Percentiles rank a stretch among this genome's conserved stretches.
phyloP scores from a whole-genome alignment of 208 protist species.

The Acanthamoeba sp. region DNA sequence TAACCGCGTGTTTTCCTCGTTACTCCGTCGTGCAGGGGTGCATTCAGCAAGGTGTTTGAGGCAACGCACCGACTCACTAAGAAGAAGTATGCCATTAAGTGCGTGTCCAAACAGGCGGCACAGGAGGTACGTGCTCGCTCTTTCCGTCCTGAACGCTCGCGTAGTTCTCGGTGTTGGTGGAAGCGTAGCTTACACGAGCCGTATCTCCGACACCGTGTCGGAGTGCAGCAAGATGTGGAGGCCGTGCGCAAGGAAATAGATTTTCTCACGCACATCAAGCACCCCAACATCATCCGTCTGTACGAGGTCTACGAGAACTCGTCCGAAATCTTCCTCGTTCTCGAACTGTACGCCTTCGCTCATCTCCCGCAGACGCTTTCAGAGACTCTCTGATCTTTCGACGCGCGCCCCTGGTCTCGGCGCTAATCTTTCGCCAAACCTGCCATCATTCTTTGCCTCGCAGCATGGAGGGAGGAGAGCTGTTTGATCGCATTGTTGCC shows the following conservation, averaged over 20 bases:
- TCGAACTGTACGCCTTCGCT: constrained; percentile 24
- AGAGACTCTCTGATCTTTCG: too few relatives aligned
- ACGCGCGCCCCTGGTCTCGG: too few relatives aligned
- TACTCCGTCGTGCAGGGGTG: not conserved
- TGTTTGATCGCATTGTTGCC: constrained; percentile 53
- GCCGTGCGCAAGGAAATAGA: constrained; percentile 70
- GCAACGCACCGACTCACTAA: constrained; percentile 39
- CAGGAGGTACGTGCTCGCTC: constrained; percentile 9
- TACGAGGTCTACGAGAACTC: constrained; percentile 64
- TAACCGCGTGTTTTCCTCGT: not conserved
- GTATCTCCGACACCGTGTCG: too few relatives aligned
- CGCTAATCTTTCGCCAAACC: not conserved
- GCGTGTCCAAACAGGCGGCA: constrained; percentile 23
- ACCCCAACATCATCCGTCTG: constrained; percentile 61
- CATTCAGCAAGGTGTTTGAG: constrained; percentile 58
- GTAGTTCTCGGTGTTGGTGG: not conserved
- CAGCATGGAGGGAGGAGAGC: constrained; percentile 64
- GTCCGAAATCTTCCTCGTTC: constrained; percentile 33
- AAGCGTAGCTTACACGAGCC: too few relatives aligned
- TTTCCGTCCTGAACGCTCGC: not conserved
- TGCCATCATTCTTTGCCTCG: not conserved
- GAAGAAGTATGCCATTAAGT: constrained; percentile 72
- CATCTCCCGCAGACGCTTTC: not conserved
- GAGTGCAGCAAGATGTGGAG: constrained; percentile 5
- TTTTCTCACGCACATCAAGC: constrained; percentile 68